Percentiles rank a stretch among this genome's conserved stretches.
Conservation (phyloP, 2,329 filamentous ascomycete genomes). For the Sporothrix brunneoviolacea region DNA sequence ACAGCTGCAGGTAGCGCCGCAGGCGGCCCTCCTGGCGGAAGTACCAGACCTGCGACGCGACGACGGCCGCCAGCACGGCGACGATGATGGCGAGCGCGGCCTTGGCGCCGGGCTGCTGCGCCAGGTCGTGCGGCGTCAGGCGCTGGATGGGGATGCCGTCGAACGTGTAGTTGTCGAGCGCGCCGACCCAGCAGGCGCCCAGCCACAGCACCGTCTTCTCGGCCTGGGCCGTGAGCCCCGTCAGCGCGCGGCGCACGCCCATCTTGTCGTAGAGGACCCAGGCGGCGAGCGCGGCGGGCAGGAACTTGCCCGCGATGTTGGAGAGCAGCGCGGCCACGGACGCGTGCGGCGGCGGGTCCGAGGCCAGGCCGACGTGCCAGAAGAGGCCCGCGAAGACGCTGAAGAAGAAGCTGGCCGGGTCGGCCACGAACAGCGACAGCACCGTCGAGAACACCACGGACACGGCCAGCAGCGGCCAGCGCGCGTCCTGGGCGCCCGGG, state of each 20-base stretch:
- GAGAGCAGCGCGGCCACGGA: slow-evolving; percentile 68
- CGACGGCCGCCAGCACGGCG: slow-evolving; percentile 59
- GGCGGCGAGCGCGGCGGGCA: slow-evolving; percentile 81
- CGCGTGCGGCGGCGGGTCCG: slow-evolving; percentile 69
- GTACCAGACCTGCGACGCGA: slow-evolving; percentile 71
- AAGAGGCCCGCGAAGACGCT: slow-evolving; percentile 76
- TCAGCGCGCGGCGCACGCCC: slow-evolving; percentile 64
- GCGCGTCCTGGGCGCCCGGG: slow-evolving; percentile 60
- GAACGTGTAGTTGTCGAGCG: slow-evolving; percentile 91
- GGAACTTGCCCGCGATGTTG: slow-evolving; percentile 68
- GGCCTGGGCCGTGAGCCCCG: slow-evolving; percentile 69
- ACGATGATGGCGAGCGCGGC: slow-evolving; percentile 75
- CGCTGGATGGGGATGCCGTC: slow-evolving; percentile 89
- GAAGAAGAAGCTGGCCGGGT: slow-evolving; percentile 76
- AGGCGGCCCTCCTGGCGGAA: slow-evolving; percentile 81
- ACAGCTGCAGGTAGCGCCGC: slow-evolving; percentile 69
- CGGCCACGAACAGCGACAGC: slow-evolving; percentile 75
- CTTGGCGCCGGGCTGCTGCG: slow-evolving; percentile 82
- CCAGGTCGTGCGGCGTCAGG: slow-evolving; percentile 82
- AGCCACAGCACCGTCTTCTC: slow-evolving; percentile 90
- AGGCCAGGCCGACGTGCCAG: slow-evolving; percentile 82
- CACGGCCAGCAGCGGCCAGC: slow-evolving; percentile 78
- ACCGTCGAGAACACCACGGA: slow-evolving; percentile 73
- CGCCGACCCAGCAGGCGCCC: slow-evolving; percentile 83
- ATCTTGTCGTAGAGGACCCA: slow-evolving; percentile 86